Conservation (phyloP, 2,329 filamentous ascomycete genomes). For the Mollisia scopiformis region DNA sequence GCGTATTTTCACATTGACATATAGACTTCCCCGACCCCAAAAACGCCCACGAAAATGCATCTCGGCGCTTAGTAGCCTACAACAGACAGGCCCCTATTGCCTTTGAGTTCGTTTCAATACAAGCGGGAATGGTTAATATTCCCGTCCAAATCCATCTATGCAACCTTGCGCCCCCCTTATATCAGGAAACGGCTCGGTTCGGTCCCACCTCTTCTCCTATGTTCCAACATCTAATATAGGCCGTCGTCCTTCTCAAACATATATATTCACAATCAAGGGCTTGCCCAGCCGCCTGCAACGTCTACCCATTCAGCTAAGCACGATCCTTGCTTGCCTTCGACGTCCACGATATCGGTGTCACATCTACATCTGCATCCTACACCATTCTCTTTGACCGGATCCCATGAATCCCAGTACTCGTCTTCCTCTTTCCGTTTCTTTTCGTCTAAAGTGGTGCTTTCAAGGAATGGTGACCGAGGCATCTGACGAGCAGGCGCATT, state of each 20-base stretch:
- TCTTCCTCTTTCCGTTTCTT: constrained; percentile 90
- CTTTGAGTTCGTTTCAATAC: constrained; percentile 21
- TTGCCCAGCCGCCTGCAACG: constrained; percentile 89
- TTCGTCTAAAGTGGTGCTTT: constrained; percentile 79
- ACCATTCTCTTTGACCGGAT: constrained; percentile 89
- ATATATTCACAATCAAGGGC: constrained; percentile 34
- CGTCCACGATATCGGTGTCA: constrained; percentile 95
- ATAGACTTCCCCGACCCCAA: constrained; percentile 19
- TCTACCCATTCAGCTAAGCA: constrained; percentile 97
- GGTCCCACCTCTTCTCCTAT: constrained; percentile 4
- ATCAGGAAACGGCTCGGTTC: constrained; percentile 1
- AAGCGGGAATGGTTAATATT: constrained; percentile 17
- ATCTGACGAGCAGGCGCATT: constrained; percentile 91
- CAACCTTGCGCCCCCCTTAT: background rate
- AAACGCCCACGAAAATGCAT: constrained; percentile 30
- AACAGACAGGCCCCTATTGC: background rate
- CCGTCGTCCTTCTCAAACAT: background rate
- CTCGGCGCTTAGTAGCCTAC: constrained; percentile 4
- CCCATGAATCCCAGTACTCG: constrained; percentile 90
- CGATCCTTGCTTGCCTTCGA: constrained; percentile 96
- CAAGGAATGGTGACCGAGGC: constrained; percentile 76
- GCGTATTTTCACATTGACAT: constrained; percentile 29
- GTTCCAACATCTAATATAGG: constrained; percentile 5
- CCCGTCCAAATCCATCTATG: constrained; percentile 9
- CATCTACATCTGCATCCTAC: constrained; percentile 96